phyloP scores from a whole-genome alignment of 768 basidiomycete species.

The Mycena metata region DNA sequence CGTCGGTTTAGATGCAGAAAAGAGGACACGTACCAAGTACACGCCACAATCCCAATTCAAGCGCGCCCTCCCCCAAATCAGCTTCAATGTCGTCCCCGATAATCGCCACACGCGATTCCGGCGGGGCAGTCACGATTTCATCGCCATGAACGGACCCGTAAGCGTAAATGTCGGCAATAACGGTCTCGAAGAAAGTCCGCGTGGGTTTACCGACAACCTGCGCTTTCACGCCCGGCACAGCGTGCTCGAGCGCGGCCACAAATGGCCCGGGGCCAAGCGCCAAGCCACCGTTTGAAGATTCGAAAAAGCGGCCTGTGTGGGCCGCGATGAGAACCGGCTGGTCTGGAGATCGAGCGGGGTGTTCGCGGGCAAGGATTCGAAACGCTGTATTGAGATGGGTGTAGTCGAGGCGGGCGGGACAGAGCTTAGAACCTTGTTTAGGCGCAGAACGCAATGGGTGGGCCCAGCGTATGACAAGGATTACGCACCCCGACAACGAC shows the following conservation, averaged over 20 bases:
- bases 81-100: constrained; percentile 77
- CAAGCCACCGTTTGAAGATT: constrained; percentile 61
- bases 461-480: no score
- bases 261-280: constrained; percentile 82
- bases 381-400: constrained; percentile 73
- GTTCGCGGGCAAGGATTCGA: constrained; percentile 67
- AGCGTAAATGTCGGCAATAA: constrained; percentile 56
- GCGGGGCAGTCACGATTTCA: no score
- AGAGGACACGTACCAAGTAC: constrained; percentile 68
- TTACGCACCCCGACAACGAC: constrained; percentile 83
- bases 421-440: no score
- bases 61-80: constrained; percentile 74
- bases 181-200: constrained; percentile 69
- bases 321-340: constrained; percentile 66
- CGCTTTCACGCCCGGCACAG: constrained; percentile 50
- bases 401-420: constrained; percentile 67
- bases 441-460: no score
- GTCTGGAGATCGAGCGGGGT: constrained; percentile 17
- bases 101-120: constrained; percentile 64
- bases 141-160: constrained; percentile 36
- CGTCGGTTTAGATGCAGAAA: constrained; percentile 7
- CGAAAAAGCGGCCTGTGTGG: constrained; percentile 68
- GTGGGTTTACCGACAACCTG: constrained; percentile 75
- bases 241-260: constrained; percentile 71
- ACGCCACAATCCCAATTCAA: constrained; percentile 71